A percentile compares a stretch with the other conserved stretches of the same genome.
These are phyloP conservation scores for Magnaporthiopsis incrustans DNA, from an alignment of 2,329 filamentous ascomycete species.

Conservation along the genomic window DNA sequence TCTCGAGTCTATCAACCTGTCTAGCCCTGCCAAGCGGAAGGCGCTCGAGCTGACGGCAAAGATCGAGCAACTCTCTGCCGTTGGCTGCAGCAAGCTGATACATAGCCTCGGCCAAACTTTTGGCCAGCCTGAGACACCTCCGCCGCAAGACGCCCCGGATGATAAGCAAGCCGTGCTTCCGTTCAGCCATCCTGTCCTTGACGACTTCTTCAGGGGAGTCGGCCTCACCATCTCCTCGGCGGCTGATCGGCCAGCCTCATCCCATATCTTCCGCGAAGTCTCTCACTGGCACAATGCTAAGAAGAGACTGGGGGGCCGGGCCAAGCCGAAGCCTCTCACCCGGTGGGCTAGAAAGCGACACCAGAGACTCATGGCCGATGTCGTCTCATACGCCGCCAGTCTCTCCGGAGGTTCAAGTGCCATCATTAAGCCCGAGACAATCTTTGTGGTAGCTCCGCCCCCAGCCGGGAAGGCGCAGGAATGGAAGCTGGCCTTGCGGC, in stretches of 20 bases:
- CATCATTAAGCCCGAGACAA: conserved; percentile 53
- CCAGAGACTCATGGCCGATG: conserved; percentile 60
- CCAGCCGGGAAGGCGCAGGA: conserved; percentile 12
- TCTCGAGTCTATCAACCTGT: not conserved
- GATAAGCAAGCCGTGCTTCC: conserved; percentile 26
- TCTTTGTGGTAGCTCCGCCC: conserved; percentile 34
- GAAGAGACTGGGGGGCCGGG: conserved; percentile 36
- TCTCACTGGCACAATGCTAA: conserved; percentile 58
- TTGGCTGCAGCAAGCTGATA: not conserved
- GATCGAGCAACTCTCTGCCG: not conserved
- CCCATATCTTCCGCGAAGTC: conserved; percentile 37
- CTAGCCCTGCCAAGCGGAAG: not conserved
- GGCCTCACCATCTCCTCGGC: conserved; percentile 24
- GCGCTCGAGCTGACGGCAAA: not conserved
- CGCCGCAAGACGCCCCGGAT: not conserved
- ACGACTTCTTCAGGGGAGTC: conserved; percentile 35
- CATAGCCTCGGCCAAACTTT: not conserved
- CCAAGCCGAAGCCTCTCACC: conserved; percentile 16
- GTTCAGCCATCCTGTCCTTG: conserved; percentile 39
- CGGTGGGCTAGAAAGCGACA: conserved; percentile 36
- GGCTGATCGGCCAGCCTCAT: conserved; percentile 15
- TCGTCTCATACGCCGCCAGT: conserved; percentile 60
- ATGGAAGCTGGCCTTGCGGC: conserved; percentile 13
- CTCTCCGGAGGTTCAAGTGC: conserved; percentile 59
- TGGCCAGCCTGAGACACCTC: not conserved